phyloP scores from a whole-genome alignment of 192 early-diverging fungal genomes.

The Entophlyctis luteolus region DNA sequence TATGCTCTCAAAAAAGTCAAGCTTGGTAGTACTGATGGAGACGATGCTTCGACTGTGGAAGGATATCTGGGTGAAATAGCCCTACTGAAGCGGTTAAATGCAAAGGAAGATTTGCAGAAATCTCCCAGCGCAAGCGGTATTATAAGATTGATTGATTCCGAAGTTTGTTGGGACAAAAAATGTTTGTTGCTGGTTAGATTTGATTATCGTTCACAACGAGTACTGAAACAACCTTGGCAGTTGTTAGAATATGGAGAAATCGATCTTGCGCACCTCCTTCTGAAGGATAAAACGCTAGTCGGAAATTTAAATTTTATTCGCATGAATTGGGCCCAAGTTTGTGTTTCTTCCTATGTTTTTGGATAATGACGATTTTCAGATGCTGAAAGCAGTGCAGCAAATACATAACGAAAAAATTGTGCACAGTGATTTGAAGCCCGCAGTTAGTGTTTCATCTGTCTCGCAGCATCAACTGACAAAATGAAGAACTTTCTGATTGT shows the following conservation, averaged over 20 bases:
- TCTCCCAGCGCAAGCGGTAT: slow-evolving; percentile 68
- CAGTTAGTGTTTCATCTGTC: slow-evolving; percentile 44
- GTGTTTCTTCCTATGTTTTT: background rate
- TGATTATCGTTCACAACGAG: background rate
- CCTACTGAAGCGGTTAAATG: slow-evolving; percentile 66
- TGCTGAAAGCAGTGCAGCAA: slow-evolving; percentile 81
- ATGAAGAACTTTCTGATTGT: slow-evolving; percentile 85
- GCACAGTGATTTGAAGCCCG: slow-evolving; percentile 92
- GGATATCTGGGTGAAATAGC: slow-evolving; percentile 84
- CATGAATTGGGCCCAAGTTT: slow-evolving; percentile 80
- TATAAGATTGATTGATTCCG: slow-evolving; percentile 72
- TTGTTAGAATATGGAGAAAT: slow-evolving; percentile 87
- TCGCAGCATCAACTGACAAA: too few relatives aligned
- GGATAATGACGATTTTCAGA: too few relatives aligned
- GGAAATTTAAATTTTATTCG: slow-evolving; percentile 72
- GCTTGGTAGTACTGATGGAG: slow-evolving; percentile 49
- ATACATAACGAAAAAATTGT: slow-evolving; percentile 87
- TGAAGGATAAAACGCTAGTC: slow-evolving; percentile 39
- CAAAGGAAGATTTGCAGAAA: too few relatives aligned
- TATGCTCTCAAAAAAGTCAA: slow-evolving; percentile 83
- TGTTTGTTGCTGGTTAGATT: slow-evolving; percentile 64
- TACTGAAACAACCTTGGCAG: slow-evolving; percentile 25
- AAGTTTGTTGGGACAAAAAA: slow-evolving; percentile 61
- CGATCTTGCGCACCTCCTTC: slow-evolving; percentile 63
- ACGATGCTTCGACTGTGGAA: slow-evolving; percentile 59